Base-by-base conservation (phyloP, 2,329 filamentous ascomycete genomes). In the Davidsoniella eucalypti region DNA sequence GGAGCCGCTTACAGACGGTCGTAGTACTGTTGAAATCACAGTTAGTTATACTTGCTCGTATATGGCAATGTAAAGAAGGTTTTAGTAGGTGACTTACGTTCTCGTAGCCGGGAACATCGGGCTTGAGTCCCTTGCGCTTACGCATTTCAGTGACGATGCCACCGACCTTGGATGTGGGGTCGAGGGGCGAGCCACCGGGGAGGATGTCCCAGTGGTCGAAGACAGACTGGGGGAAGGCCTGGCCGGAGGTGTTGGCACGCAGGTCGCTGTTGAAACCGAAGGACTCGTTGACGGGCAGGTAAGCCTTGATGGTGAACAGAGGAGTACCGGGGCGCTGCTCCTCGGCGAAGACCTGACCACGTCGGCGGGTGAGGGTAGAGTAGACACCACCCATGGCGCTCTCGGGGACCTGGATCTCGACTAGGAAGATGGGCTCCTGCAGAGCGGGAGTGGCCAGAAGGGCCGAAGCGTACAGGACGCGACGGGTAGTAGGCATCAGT, bases 41-140 rank as follows among this genome's bases (percentile, higher is more conserved):
- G 33, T 48, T 52, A 52, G 45, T 36, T 5, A 26, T 21, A 9
- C 0, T 4, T 25, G 16, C 44, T 16, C 16, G 33, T 29, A 44
- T 2, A 33, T 17, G 10, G 12, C 9, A 16, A 18, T 18, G 17
- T 25, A 23, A 48, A 43, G 9, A 2, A 25, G 25, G 29, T 4
- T 33, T 12, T 33, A 12, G 5, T 33, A 36, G 9, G 18, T 12
- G 10, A 49, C 50, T 78, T 94, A 95, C 75, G 84, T 95, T 95
- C 67, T 87, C 86, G 74, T 87, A 82, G 67, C 83, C 85, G 62
- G 92, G 90, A 67, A 95, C 84, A 63, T 87, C 79, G 65, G 83
- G 73, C 87, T 98, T 98, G 78, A 98, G 76, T 87, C 90, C 92
- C 87, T 98, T 98, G 73, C 90, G 86, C 82, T 95, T 95, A 67